phyloP scores from a whole-genome alignment of 164 flowering plant genomes.

The Akebia trifoliata region DNA sequence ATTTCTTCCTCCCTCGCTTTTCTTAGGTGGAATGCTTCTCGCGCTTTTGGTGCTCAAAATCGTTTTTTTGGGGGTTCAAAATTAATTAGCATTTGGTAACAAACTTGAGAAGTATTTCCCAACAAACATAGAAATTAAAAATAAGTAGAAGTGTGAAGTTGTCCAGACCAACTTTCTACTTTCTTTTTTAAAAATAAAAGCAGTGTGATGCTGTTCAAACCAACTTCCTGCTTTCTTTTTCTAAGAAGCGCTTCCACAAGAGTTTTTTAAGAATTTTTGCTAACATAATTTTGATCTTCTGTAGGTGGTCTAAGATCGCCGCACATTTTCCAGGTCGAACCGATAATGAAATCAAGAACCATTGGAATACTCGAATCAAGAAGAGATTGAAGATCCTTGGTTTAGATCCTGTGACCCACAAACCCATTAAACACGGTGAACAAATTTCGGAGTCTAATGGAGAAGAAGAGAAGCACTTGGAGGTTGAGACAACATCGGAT shows the following conservation, averaged over 20 bases:
- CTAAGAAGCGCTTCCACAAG: background rate
- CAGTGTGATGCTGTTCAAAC: background rate
- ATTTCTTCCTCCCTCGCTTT: background rate
- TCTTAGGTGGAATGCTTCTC: background rate
- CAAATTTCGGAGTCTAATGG: background rate
- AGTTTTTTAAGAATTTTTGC: background rate
- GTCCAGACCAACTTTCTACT: background rate
- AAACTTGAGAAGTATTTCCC: too few species aligned
- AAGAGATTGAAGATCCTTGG: conserved; percentile 51
- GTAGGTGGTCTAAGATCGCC: conserved; percentile 79
- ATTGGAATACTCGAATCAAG: conserved; percentile 75
- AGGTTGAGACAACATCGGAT: background rate
- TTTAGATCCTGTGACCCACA: conserved; percentile 56
- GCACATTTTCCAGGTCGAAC: conserved; percentile 70
- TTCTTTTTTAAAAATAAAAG: background rate
- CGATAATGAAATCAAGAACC: conserved; percentile 76
- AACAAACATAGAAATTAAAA: too few species aligned
- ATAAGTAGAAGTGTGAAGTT: too few species aligned
- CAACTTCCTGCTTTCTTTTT: background rate
- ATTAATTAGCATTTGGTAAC: too few species aligned
- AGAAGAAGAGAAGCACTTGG: conserved; percentile 2
- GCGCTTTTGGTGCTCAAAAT: too few species aligned
- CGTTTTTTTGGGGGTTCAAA: too few species aligned
- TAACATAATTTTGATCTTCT: too few species aligned
- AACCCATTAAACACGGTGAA: conserved; percentile 29